Evolutionary conservation across 163 green algal genomes (phyloP).

Genomic region (Prototheca cutis): DNA sequence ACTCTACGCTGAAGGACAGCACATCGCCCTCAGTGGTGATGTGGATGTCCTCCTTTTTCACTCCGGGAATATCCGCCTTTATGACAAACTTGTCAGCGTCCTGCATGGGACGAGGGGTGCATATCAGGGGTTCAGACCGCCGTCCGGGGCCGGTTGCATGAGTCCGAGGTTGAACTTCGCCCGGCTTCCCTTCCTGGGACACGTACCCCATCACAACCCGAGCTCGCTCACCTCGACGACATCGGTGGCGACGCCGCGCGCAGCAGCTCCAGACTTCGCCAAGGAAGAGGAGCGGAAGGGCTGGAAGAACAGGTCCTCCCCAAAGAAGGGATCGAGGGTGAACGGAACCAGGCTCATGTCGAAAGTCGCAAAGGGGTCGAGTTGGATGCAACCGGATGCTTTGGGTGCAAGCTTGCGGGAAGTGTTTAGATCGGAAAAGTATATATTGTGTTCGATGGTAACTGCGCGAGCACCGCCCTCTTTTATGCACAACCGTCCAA

Average conservation of each 20-base stretch:
- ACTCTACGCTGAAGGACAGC: constrained; percentile 17
- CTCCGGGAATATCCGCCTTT: constrained; percentile 31
- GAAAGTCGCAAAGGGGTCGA: no score
- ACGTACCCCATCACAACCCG: background rate
- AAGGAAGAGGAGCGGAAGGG: background rate
- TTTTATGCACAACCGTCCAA: no score
- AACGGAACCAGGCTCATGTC: constrained; percentile 2
- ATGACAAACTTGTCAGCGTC: constrained; percentile 13
- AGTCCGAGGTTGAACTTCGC: no score
- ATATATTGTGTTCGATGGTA: no score
- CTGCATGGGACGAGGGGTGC: background rate
- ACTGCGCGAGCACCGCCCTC: no score
- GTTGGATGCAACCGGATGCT: no score
- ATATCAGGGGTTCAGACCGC: no score
- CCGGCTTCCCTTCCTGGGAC: no score
- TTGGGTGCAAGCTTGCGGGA: no score
- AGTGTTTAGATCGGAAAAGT: no score
- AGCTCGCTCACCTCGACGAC: background rate
- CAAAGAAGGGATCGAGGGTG: background rate
- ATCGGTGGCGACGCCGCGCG: background rate
- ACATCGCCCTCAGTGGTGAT: constrained; percentile 26
- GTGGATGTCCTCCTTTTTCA: constrained; percentile 30
- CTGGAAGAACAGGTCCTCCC: background rate
- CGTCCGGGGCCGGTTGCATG: no score
- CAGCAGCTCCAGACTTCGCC: background rate